These are phyloP conservation scores for Patellaria atrata DNA, from an alignment of 495 filamentous ascomycete species.

Conservation along the genomic window DNA sequence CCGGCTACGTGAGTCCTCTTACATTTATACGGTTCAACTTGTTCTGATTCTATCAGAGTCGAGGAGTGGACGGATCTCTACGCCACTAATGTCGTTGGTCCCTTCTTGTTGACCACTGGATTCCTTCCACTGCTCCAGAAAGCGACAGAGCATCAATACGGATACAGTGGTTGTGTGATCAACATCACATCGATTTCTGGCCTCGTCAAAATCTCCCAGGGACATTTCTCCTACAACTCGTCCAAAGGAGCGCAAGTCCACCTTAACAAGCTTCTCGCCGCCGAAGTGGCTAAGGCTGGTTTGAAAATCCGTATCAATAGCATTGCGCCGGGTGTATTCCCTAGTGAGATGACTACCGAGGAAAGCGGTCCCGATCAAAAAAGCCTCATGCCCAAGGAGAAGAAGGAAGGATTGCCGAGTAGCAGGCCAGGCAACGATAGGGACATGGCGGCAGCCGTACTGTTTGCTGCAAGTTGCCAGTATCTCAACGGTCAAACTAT, in stretches of 20 bases:
- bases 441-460: constrained; percentile 56
- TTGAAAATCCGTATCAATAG: constrained; percentile 28
- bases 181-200: constrained; percentile 30
- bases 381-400: constrained; percentile 45
- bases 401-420: constrained; percentile 46
- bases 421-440: constrained; percentile 50
- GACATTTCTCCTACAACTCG: constrained; percentile 40
- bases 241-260: constrained; percentile 39
- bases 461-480: constrained; percentile 50
- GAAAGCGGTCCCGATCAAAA: constrained; percentile 46
- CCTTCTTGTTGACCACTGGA: constrained; percentile 35
- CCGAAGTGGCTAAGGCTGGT: constrained; percentile 32
- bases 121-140: constrained; percentile 19
- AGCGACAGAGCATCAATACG: constrained; percentile 10
- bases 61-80: constrained; percentile 35
- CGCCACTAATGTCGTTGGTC: constrained; percentile 35
- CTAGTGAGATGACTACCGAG: constrained; percentile 39
- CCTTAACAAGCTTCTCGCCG: constrained; percentile 39
- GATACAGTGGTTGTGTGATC: constrained; percentile 15
- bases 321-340: constrained; percentile 44
- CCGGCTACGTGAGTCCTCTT: constrained; percentile 10
- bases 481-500: constrained; percentile 58
- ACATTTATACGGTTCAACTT: background rate
- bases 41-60: constrained; percentile 2
- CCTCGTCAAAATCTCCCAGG: constrained; percentile 34